Evolutionary conservation across 2,329 filamentous ascomycete species (phyloP), one percentile per base, ranked within the genome.

Genomic region (Diaporthe aspalathi): DNA sequence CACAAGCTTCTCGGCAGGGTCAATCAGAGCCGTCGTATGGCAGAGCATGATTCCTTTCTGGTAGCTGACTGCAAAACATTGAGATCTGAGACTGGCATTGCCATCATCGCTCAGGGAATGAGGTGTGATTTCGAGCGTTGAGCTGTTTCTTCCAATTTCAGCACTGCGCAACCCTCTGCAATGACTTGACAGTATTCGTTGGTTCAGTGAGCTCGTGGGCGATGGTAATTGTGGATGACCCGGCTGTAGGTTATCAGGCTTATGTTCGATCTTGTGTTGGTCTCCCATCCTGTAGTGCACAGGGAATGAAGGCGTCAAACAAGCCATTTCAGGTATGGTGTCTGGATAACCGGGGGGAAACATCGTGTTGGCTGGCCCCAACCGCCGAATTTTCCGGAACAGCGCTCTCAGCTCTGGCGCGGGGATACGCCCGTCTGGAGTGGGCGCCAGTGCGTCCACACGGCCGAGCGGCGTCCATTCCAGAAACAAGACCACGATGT

Each of bases 381-480:
- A 8, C 16, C 70, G 67, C 71, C 74, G 73, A 71, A 74, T 57
- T 32, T 40, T 72, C 70, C 71, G 71, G 70, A 76, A 76, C 16
- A 75, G 52, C 22, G 50, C 43, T 67, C 73, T 73, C 24, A 76
- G 50, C 32, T 75, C 73, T 53, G 74, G 38, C 24, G 72, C 73
- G 67, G 71, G 73, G 24, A 62, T 63, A 52, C 68, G 60, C 43
- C 62, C 47, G 56, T n/a, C n/a, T 17, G 67, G 40, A 29, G 71
- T 69, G 49, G 72, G 40, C 63, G 66, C 70, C 53, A 74, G 67
- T 32, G 65, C 65, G 67, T 74, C 43, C 63, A 70, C 24, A 38
- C 71, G 71, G 66, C 74, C 73, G 52, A 76, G 75, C 14, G 74
- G 72, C 24, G 29, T 56, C 75, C 74, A 76, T 70, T 74, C 70